Evolutionary conservation across 257 asterid species (phyloP).

Genomic region (Solanum gracilifrons): DNA sequence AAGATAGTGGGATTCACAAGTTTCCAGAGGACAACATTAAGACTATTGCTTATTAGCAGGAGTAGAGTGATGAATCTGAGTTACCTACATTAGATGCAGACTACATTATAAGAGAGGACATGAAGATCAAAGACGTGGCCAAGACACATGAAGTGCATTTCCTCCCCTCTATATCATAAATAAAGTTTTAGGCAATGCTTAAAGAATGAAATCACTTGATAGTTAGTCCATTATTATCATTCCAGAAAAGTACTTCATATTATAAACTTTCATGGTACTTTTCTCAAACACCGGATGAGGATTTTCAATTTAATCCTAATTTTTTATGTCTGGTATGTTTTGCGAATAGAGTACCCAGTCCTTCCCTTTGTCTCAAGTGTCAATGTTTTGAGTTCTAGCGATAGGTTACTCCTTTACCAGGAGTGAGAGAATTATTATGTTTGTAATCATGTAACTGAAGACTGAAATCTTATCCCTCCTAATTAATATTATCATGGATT

Average conservation of each 20-base stretch:
- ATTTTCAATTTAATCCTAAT: not conserved
- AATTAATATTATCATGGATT: conserved; percentile 8
- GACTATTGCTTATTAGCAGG: not conserved
- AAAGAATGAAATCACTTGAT: not conserved
- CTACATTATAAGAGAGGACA: not conserved
- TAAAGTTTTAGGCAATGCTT: not conserved
- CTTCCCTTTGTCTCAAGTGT: not conserved
- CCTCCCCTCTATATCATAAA: not conserved
- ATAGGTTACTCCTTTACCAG: conserved; percentile 24
- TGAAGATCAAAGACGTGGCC: not conserved
- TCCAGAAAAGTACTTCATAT: not conserved
- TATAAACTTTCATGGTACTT: too few species aligned
- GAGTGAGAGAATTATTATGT: conserved; percentile 6
- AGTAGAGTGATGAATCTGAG: not conserved
- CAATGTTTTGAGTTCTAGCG: conserved; percentile 15
- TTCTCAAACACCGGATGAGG: not conserved
- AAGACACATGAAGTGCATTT: not conserved
- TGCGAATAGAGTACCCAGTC: conserved; percentile 10
- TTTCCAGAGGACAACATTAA: not conserved
- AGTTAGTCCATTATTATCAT: not conserved
- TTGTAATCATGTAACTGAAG: conserved; percentile 28
- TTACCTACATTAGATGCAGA: not conserved
- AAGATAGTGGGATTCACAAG: not conserved
- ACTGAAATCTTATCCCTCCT: conserved; percentile 11
- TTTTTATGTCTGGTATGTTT: not conserved